Conservation (phyloP, 495 filamentous ascomycete species). For the Chaetomium tenue region DNA sequence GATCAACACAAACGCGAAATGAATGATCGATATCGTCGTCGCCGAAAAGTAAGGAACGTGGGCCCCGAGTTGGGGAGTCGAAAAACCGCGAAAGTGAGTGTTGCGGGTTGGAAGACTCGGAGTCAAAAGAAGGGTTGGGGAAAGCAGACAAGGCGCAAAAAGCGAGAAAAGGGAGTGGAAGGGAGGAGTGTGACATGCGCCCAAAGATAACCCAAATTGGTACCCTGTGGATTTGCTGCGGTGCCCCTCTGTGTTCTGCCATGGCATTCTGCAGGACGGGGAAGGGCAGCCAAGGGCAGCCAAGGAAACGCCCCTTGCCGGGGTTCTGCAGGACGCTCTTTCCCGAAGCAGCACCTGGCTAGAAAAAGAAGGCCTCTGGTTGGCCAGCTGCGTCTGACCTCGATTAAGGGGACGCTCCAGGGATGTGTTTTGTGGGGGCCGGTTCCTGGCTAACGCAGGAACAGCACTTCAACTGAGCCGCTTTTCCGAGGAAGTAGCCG, state of each 20-base stretch:
- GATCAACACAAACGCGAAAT: constrained; percentile 26
- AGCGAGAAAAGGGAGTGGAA: constrained; percentile 20
- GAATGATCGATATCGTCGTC: constrained; percentile 19
- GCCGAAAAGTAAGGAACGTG: constrained; percentile 25
- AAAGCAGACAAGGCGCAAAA: constrained; percentile 20
- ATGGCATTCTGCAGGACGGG: constrained; percentile 18
- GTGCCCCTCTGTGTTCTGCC: not conserved
- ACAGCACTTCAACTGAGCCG: constrained; percentile 15
- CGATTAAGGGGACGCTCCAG: constrained; percentile 33
- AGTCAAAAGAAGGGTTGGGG: constrained; percentile 1
- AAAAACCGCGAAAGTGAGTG: constrained; percentile 27
- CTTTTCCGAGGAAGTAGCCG: constrained; percentile 7
- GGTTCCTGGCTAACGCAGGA: constrained; percentile 23
- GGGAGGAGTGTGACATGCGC: constrained; percentile 27
- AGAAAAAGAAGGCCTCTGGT: constrained; percentile 20
- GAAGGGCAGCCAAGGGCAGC: constrained; percentile 21
- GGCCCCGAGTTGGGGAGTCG: constrained; percentile 13
- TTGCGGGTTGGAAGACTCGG: constrained; percentile 10
- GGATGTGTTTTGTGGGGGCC: constrained; percentile 25
- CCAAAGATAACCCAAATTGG: constrained; percentile 27
- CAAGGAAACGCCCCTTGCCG: constrained; percentile 24
- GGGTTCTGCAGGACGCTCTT: constrained; percentile 21
- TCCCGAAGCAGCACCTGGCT: constrained; percentile 30
- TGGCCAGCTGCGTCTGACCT: constrained; percentile 23
- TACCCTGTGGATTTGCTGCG: constrained; percentile 5